Percentiles rank a stretch among this genome's conserved stretches.
These are phyloP conservation scores for Termitomyces eurrhizus DNA, from an alignment of 768 basidiomycete genomes.

Conservation along the genomic window DNA sequence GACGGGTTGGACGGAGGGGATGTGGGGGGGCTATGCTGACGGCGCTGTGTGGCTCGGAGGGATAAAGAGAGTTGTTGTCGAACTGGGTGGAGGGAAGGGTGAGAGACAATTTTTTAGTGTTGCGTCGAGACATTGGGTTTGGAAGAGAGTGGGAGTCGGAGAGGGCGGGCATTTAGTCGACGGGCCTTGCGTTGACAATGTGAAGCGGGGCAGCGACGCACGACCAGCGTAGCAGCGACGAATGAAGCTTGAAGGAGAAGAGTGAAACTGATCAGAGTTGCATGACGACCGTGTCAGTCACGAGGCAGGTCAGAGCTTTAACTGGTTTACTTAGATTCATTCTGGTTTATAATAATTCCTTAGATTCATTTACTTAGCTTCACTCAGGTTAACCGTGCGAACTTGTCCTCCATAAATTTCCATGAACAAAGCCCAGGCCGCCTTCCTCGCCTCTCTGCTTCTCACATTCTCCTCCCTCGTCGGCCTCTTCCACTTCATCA, in stretches of 20 bases:
- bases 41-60: constrained; percentile 28
- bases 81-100: constrained; percentile 60
- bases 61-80: constrained; percentile 48
- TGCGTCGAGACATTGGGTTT: constrained; percentile 47
- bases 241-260: constrained; percentile 19
- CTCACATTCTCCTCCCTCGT: constrained; percentile 45
- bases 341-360: too few relatives aligned
- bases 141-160: constrained; percentile 49
- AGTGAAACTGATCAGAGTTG: constrained; percentile 13
- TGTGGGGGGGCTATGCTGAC: constrained; percentile 27
- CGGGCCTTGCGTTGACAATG: constrained; percentile 21
- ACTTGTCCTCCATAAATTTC: constrained; percentile 6
- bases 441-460: constrained; percentile 53
- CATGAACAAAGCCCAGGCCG: constrained; percentile 57
- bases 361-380: too few relatives aligned
- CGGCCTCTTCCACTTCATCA: constrained; percentile 36
- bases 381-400: constrained; percentile 9
- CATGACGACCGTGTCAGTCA: constrained; percentile 1
- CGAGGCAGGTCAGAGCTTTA: background rate
- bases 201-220: constrained; percentile 9
- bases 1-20: constrained; percentile 35
- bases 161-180: constrained; percentile 29
- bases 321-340: too few relatives aligned
- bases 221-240: constrained; percentile 21
- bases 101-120: constrained; percentile 76